phyloP scores from a whole-genome alignment of 495 filamentous ascomycete genomes.

The Neohortaea acidophila region DNA sequence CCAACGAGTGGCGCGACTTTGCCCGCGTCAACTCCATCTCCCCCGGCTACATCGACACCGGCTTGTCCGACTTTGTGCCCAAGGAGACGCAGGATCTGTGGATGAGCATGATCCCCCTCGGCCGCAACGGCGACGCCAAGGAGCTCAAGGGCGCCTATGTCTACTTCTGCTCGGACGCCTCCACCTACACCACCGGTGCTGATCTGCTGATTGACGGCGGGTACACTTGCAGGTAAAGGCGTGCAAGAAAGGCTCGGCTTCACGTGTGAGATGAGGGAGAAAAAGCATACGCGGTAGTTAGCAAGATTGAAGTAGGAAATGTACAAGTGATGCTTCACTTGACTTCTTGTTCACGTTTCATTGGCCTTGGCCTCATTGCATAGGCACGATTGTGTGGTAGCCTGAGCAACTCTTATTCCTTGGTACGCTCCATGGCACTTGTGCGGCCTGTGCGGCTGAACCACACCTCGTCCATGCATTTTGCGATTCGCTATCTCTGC shows the following conservation, averaged over 20 bases:
- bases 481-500: too few species aligned
- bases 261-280: too few species aligned
- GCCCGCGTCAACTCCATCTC: conserved; percentile 60
- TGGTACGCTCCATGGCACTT: too few species aligned
- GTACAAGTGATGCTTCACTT: too few species aligned
- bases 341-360: too few species aligned
- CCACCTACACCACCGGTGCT: conserved; percentile 30
- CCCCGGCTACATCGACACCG: conserved; percentile 68
- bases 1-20: conserved; percentile 68
- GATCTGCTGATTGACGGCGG: conserved; percentile 44
- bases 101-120: conserved; percentile 65
- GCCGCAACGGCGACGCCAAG: conserved; percentile 57
- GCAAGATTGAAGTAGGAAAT: too few species aligned
- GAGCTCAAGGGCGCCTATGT: conserved; percentile 77
- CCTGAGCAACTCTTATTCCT: too few species aligned
- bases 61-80: conserved; percentile 59
- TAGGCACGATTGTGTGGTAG: too few species aligned
- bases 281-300: too few species aligned
- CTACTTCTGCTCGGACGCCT: conserved; percentile 59
- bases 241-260: neutral
- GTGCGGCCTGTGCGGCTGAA: too few species aligned
- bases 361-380: too few species aligned
- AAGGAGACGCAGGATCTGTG: conserved; percentile 55
- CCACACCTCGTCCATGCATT: too few species aligned
- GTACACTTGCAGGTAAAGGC: conserved; percentile 28